These are phyloP conservation scores for Suillus americanus DNA, from an alignment of 768 basidiomycete species.

Conservation along the genomic window DNA sequence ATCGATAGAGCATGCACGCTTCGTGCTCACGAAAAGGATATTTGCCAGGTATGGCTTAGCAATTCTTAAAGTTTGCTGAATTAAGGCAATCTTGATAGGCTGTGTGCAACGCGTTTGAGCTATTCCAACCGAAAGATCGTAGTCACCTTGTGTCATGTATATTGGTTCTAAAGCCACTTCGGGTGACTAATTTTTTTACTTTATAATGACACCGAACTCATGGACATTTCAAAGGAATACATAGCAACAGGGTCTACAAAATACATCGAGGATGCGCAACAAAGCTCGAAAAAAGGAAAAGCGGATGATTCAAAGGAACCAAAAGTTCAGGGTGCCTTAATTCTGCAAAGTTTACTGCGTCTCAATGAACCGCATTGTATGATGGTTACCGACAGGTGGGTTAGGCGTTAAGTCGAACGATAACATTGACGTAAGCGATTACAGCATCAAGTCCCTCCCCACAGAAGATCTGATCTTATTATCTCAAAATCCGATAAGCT, in stretches of 20 bases:
- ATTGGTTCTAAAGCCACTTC: conserved; percentile 49
- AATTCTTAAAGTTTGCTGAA: not conserved
- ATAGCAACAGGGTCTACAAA: conserved; percentile 8
- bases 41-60: conserved; percentile 54
- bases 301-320: conserved; percentile 51
- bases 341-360: conserved; percentile 80
- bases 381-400: conserved; percentile 69
- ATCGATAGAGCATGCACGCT: conserved; percentile 66
- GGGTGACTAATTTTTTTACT: conserved; percentile 29
- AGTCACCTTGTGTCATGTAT: conserved; percentile 65
- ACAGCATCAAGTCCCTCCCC: conserved; percentile 58
- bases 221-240: conserved; percentile 24
- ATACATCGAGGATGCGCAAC: conserved; percentile 13
- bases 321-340: conserved; percentile 79
- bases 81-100: conserved; percentile 43
- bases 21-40: conserved; percentile 42
- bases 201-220: conserved; percentile 17
- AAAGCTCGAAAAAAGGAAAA: conserved; percentile 16
- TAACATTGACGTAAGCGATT: conserved; percentile 9
- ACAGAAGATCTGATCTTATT: conserved; percentile 58
- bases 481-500: conserved; percentile 66
- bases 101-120: conserved; percentile 57
- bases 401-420: conserved; percentile 1
- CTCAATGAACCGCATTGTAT: conserved; percentile 67
- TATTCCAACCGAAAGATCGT: conserved; percentile 48